Evolutionary conservation across 495 filamentous ascomycete genomes (phyloP).

Genomic region (Talaromyces stipitatus): DNA sequence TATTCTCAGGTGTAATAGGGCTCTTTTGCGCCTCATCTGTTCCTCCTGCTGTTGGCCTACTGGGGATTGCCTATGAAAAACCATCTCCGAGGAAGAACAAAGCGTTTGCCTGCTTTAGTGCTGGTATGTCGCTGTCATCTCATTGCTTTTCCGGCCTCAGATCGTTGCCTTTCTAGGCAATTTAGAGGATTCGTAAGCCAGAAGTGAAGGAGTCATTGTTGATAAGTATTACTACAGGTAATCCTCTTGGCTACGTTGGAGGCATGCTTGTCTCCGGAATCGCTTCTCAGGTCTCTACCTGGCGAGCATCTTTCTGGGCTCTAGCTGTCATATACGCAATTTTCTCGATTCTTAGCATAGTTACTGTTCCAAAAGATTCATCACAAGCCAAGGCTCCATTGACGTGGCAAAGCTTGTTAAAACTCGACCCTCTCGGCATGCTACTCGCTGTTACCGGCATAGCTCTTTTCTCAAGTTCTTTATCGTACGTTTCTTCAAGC

Average conservation of each 20-base stretch:
- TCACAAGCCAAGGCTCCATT: constrained; percentile 34
- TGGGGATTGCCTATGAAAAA: constrained; percentile 55
- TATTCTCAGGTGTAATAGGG: constrained; percentile 57
- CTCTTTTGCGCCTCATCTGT: constrained; percentile 56
- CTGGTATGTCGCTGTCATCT: constrained; percentile 10
- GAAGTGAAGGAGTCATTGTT: not conserved
- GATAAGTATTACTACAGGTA: constrained; percentile 31
- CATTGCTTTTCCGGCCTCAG: not conserved
- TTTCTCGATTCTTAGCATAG: constrained; percentile 51
- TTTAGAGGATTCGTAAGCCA: too few relatives aligned
- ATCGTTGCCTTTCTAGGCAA: too few relatives aligned
- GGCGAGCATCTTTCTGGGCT: constrained; percentile 59
- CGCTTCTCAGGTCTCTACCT: constrained; percentile 58
- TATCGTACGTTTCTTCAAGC: constrained; percentile 43
- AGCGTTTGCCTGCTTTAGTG: constrained; percentile 60
- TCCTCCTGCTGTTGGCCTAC: constrained; percentile 57
- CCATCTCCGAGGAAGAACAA: constrained; percentile 58
- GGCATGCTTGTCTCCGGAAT: constrained; percentile 60
- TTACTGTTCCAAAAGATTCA: constrained; percentile 56
- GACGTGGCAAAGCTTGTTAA: constrained; percentile 39
- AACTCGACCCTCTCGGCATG: constrained; percentile 60
- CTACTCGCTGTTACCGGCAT: constrained; percentile 56
- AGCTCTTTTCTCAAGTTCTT: constrained; percentile 53
- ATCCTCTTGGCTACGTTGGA: constrained; percentile 61
- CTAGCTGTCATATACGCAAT: constrained; percentile 55